Evolutionary conservation across 192 early-diverging fungal species (phyloP), one percentile per base, ranked within the genome.

Genomic region (Podila epigama): DNA sequence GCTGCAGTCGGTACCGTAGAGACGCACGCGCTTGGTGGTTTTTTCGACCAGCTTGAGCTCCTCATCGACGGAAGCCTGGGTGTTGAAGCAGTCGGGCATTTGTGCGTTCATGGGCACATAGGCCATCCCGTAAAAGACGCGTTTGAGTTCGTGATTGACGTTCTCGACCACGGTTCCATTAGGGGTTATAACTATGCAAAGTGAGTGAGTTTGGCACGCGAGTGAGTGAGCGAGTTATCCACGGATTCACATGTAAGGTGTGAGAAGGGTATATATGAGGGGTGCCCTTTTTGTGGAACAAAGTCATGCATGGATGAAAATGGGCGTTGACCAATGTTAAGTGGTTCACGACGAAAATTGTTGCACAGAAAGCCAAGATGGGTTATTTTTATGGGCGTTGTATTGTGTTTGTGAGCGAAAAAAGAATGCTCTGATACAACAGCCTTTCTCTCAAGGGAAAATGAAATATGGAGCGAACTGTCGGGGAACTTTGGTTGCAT

Each of bases 1-100:
- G n/a, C 63, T 66, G 52, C 79, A 83, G 58, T 83, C 82, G 16
- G 79, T 83, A 8, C 82, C 82, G 39, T 83, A 83, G 13, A 83
- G 65, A 25, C 82, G 71, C 34, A 83, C 75, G 20, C 82, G 79
- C 35, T 36, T 57, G 15, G 82, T 83, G 41, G 79, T 60, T 16
- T 83, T 66, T 16, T 65, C 79, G 2, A 83, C 61, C 4, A 83
- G 51, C 22, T 67, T 42, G 1, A 83, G 52, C 29, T 83, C 82
- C n/a, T 80, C 53, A 37, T 78, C 68, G 8, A 83, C 69, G 2
- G 60, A 39, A 2, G 51, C 48, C 52, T 83, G 82, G 0, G 60
- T 80, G 41, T 78, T 79, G 48, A 53, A 66, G 33, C 79, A 83
- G 62, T 82, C 80, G 25, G 79, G 71, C 16, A 83, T 51, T 31